Base-by-base conservation (phyloP, 441 rosid species). In the Iberis amara region DNA sequence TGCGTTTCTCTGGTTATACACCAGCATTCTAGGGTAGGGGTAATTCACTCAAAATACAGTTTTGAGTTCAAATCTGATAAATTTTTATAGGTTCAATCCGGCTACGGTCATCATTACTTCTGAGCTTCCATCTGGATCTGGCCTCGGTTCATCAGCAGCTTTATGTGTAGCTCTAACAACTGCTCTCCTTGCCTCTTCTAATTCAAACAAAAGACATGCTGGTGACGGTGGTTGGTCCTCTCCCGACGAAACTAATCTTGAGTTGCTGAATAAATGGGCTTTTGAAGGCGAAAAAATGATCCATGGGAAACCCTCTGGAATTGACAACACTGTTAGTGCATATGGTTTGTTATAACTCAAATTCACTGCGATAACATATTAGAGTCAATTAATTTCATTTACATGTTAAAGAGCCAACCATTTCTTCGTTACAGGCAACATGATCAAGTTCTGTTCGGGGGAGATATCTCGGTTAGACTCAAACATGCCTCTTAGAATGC, bases 281-380 rank as follows among this genome's bases (percentile, higher is more conserved):
- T 81, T 80, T 36, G 94, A 80, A 80, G 96, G 98, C 3, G 98
- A 91, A 74, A 91, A 80, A 70, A 77, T 91, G 61, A 73, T 87
- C 61, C 98, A 91, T 64, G 98, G 98, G 69, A 85, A 62, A 68
- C 98, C 96, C 32, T 91, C 96, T 8, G 98, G 96, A 52, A 80
- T 91, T 8, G 98, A 91, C 83, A 91, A 87, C 68, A 79, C 96
- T 4, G 95, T 88, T 54, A 87, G 98, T 81, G 71, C 91, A 60
- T 85, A 76, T 14, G 98, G 98, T 91, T 76, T 55, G 89, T 85
- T 73, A 5, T 76, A 48, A 37, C 52, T 10, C 6, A 18, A 30
- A 59, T 35, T 7, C 27, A 8, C 41, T 27, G n/a, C n/a, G 39
- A 18, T 52, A 11, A 31, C 3, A 4, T n/a, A n/a, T n/a, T n/a